Base-by-base conservation (phyloP, 2,329 filamentous ascomycete genomes). In the Talaromyces piceae region DNA sequence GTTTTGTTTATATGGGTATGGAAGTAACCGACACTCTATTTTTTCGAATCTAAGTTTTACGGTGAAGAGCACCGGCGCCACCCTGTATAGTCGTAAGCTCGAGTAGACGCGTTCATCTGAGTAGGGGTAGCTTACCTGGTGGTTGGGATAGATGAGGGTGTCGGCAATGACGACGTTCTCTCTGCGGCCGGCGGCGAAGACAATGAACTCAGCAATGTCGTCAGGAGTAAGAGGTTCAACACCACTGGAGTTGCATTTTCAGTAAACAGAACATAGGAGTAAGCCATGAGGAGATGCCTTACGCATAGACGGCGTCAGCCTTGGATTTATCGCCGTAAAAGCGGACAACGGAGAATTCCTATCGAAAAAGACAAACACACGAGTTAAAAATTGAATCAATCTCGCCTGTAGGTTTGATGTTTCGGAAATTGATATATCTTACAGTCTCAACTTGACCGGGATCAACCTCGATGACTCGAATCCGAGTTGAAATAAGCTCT, bases 151-250 rank as follows among this genome's bases (percentile, higher is more conserved):
- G 49, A 96, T 76, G 55, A 96, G 72, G 5, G 88, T 86, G 70
- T 96, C 91, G 18, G 91, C 91, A 59, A 96, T 71, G 18, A 95
- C 88, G 4, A 95, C 88, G 66, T 96, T 96, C 73, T 95, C 88
- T 59, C 86, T 81, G 61, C 91, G 80, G 3, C 86, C 86, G 3
- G 87, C 89, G 2, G 86, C 78, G 65, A 95, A 96, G 6, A 96
- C 90, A 28, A 95, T 77, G 26, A 94, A 78, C 72, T 96, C 91
- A 11, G 91, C 91, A 63, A 96, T 90, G 63, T 96, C 91, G 46
- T 93, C 88, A 0, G 87, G 87, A 0, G 89, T 95, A 59, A 96
- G 75, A 37, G 91, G 90, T 58, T 94, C 87, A 59, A 81, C 84
- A 47, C 84, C 86, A 52, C 84, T 87, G 56, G 49, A 23, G 23